Conservation (phyloP, 2,329 filamentous ascomycete species). For the Pseudogymnoascus sp. region DNA sequence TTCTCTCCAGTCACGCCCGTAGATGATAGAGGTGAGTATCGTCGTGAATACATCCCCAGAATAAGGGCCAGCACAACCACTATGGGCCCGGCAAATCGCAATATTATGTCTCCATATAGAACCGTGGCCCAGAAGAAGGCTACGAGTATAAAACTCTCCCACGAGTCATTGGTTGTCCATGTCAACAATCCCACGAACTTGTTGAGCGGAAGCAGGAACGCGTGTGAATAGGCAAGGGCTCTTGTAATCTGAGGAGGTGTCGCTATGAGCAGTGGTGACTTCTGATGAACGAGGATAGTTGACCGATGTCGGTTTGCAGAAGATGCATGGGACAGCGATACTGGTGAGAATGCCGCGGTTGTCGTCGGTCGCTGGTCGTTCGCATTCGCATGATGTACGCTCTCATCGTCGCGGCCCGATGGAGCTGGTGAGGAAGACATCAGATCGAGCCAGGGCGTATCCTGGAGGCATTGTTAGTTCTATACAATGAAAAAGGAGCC, state of each 20-base stretch:
- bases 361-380: constrained; percentile 54
- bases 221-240: constrained; percentile 90
- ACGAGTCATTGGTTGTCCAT: constrained; percentile 89
- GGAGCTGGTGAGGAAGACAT: constrained; percentile 27
- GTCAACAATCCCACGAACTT: constrained; percentile 76
- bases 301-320: constrained; percentile 69
- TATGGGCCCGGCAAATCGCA: constrained; percentile 75
- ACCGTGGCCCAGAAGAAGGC: constrained; percentile 77
- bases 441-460: constrained; percentile 28
- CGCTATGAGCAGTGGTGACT: constrained; percentile 83
- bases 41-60: constrained; percentile 81
- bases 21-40: constrained; percentile 84
- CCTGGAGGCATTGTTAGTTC: constrained; percentile 20
- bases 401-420: constrained; percentile 22
- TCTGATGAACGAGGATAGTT: constrained; percentile 92
- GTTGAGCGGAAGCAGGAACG: constrained; percentile 84
- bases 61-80: constrained; percentile 74
- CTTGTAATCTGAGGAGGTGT: constrained; percentile 93
- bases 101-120: constrained; percentile 77
- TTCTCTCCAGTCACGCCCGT: constrained; percentile 64
- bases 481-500: neutral
- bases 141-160: constrained; percentile 92
- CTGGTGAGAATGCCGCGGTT: constrained; percentile 82
- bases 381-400: constrained; percentile 14
- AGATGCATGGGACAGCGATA: constrained; percentile 57